Evolutionary conservation across 768 basidiomycete genomes (phyloP), one percentile per base, ranked within the genome.

Genomic region (Lactifluus piperatus): DNA sequence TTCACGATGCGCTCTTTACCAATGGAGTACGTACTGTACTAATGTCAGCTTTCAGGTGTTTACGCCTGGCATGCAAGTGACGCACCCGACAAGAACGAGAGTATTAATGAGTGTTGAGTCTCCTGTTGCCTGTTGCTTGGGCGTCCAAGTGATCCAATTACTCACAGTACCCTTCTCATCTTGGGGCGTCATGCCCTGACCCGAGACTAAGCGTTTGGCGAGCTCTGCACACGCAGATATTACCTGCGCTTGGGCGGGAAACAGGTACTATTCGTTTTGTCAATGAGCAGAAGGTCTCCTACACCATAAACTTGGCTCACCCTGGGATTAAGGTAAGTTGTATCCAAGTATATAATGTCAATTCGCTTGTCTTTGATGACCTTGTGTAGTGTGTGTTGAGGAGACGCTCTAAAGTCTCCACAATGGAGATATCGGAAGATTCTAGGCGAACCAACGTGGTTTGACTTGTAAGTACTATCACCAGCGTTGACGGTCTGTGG

Each of bases 1-100:
- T 97, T 97, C 41, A 97, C 94, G 41, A 98, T 88, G 24, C 97
- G 84, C 71, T 99, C 97, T 71, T 99, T 99, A 41, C 97, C 97
- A 50, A 98, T 92, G 0, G 91, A 91, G 72, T 99, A 99, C 0
- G 97, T 97, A 10, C 93, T 92, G 60, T 41, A 55, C 16, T 24
- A 3, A 24, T 37, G 26, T 62, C 47, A 54, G 49, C 8, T n/a
- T 30, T 27, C 55, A 22, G 4, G 26, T 24, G 10, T 10, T 5
- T 4, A 1, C 14, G 37, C n/a, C 51, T 13, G 24, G 24, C 27
- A 29, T 63, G 24, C 18, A 13, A 18, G 16, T 24, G 5, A 67
- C 77, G 4, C 68, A 90, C 91, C 90, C 90, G 13, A 92, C 81
- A 34, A 91, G 79, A 56, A 93, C 76, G 14, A 91, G 73, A 29